Percentiles rank a stretch among this genome's conserved stretches.
phyloP scores from a whole-genome alignment of 148 eudicot genomes.

The Beta vulgaris region DNA sequence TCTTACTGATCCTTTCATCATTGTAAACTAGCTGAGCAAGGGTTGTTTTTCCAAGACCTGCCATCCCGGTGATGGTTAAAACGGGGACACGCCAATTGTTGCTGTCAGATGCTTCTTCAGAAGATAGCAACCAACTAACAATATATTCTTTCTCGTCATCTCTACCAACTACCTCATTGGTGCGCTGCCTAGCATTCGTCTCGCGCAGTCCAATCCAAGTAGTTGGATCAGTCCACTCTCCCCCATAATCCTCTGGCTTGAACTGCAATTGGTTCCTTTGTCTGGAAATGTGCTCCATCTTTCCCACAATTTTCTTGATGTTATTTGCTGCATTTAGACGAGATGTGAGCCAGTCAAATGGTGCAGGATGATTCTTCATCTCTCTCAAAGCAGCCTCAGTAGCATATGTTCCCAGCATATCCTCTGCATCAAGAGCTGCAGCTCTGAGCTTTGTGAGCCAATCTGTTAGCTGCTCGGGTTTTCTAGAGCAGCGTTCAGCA shows the following conservation, averaged over 20 bases:
- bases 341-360: background rate
- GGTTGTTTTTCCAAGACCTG: background rate
- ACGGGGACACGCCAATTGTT: background rate
- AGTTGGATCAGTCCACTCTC: background rate
- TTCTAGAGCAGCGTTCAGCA: constrained; percentile 21
- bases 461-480: constrained; percentile 3
- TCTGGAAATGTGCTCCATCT: constrained; percentile 10
- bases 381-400: constrained; percentile 28
- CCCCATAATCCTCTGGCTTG: background rate
- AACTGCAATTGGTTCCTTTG: constrained; percentile 16
- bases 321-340: constrained; percentile 4
- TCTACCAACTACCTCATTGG: constrained; percentile 30
- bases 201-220: background rate
- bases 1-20: background rate
- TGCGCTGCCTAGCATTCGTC: background rate
- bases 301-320: constrained; percentile 3
- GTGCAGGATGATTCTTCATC: background rate
- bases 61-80: background rate
- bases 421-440: constrained; percentile 32
- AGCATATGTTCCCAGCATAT: constrained; percentile 24
- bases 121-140: constrained; percentile 10
- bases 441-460: constrained; percentile 35
- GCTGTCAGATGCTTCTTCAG: background rate
- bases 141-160: constrained; percentile 26
- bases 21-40: background rate